phyloP scores from a whole-genome alignment of 306 rosid species.

The Erythrophleum fordii region DNA sequence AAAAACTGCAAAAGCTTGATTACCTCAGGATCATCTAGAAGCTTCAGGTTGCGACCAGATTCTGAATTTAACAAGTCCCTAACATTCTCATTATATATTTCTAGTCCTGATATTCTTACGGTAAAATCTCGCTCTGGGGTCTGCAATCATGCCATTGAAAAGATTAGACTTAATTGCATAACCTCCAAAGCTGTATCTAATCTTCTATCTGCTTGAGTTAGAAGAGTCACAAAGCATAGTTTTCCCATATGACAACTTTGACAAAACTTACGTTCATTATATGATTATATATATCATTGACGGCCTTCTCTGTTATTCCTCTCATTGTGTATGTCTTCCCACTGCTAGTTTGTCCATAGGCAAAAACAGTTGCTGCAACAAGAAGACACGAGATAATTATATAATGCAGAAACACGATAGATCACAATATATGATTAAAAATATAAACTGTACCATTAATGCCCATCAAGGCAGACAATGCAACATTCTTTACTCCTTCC shows the following conservation, averaged over 20 bases:
- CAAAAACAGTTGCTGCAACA: slow-evolving; percentile 88
- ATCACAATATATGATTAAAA: slow-evolving; percentile 6
- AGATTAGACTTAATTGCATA: slow-evolving; percentile 19
- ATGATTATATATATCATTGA: slow-evolving; percentile 86
- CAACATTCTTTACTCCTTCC: slow-evolving; percentile 95
- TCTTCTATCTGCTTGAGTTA: not conserved
- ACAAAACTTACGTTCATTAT: slow-evolving; percentile 73
- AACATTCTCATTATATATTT: slow-evolving; percentile 97
- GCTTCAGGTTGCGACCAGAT: slow-evolving; percentile 89
- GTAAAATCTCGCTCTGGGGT: slow-evolving; percentile 88
- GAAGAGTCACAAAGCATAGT: slow-evolving; percentile 27
- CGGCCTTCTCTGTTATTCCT: slow-evolving; percentile 99
- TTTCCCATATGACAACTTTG: not conserved
- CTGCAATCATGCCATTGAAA: slow-evolving; percentile 53
- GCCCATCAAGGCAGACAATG: slow-evolving; percentile 92
- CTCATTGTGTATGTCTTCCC: slow-evolving; percentile 99
- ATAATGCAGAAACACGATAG: not conserved
- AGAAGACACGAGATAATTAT: slow-evolving; percentile 26
- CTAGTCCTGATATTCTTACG: slow-evolving; percentile 91
- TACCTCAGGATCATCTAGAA: slow-evolving; percentile 98
- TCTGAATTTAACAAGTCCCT: slow-evolving; percentile 91
- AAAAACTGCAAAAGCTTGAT: not conserved
- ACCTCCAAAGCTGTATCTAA: slow-evolving; percentile 3
- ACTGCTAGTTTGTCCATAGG: slow-evolving; percentile 99
- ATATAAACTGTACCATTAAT: slow-evolving; percentile 71